A percentile compares a stretch with the other conserved stretches of the same genome.
These are phyloP conservation scores for Gelatoporia subvermispora DNA, from an alignment of 768 basidiomycete genomes.

Conservation along the genomic window DNA sequence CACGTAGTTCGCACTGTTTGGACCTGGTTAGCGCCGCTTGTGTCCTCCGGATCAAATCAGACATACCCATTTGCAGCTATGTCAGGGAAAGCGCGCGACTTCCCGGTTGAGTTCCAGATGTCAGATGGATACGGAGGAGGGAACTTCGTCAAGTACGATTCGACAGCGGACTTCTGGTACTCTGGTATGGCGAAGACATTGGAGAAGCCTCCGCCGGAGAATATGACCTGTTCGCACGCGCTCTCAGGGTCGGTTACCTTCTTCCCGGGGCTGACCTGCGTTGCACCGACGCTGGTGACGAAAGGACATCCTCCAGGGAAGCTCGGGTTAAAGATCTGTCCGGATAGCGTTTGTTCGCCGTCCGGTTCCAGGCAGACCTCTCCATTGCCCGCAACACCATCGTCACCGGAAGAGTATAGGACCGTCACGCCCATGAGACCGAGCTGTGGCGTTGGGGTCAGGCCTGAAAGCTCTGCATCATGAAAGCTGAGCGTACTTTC, in stretches of 20 bases:
- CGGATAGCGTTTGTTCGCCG: slow-evolving; percentile 15
- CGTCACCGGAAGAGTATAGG: slow-evolving; percentile 41
- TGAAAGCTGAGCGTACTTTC: slow-evolving; percentile 18
- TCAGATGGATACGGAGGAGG: slow-evolving; percentile 29
- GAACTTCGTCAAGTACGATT: slow-evolving; percentile 24
- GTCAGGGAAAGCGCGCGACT: slow-evolving; percentile 27
- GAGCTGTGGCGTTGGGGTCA: slow-evolving; percentile 11
- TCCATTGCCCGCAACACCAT: slow-evolving; percentile 34
- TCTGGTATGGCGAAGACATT: slow-evolving; percentile 33
- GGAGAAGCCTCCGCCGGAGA: slow-evolving; percentile 37
- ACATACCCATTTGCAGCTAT: slow-evolving; percentile 30
- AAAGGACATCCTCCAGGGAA: slow-evolving; percentile 34
- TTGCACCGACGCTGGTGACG: slow-evolving; percentile 33
- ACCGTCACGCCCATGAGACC: slow-evolving; percentile 33
- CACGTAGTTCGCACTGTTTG: slow-evolving; percentile 25
- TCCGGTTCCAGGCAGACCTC: slow-evolving; percentile 28
- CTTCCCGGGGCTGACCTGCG: slow-evolving; percentile 24
- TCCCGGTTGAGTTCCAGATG: slow-evolving; percentile 30
- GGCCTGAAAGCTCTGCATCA: background rate
- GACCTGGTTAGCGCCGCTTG: background rate
- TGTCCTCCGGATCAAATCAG: background rate
- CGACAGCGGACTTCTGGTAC: slow-evolving; percentile 29
- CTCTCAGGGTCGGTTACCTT: slow-evolving; percentile 30
- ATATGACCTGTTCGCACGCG: slow-evolving; percentile 33
- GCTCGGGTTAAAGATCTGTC: slow-evolving; percentile 10